Conservation (phyloP, 169 alveolate genomes). For the Cryptosporidium andersoni region DNA sequence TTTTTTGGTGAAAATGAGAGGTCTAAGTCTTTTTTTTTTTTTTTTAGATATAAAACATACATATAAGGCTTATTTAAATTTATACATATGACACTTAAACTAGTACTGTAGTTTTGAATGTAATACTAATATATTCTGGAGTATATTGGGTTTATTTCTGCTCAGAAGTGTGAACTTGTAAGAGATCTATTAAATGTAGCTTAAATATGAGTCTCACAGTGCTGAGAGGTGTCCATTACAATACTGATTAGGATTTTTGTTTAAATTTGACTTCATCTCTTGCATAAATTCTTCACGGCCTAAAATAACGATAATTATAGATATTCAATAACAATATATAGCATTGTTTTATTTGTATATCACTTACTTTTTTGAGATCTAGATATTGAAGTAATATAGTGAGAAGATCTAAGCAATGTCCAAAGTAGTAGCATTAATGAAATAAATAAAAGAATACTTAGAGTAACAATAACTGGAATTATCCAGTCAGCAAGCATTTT, state of each 20-base stretch:
- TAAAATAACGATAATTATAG: background rate
- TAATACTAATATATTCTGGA: too few species aligned
- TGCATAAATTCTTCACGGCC: constrained; percentile 35
- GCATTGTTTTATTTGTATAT: background rate
- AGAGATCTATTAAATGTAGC: too few species aligned
- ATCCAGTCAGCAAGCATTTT: constrained; percentile 61
- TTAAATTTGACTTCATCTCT: constrained; percentile 21
- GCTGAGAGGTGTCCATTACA: constrained; percentile 34
- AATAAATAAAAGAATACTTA: constrained; percentile 10
- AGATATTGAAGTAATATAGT: constrained; percentile 42
- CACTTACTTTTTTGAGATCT: constrained; percentile 46
- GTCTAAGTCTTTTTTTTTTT: too few species aligned
- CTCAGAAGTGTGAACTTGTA: too few species aligned
- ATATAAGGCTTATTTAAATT: too few species aligned
- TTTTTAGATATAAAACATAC: too few species aligned
- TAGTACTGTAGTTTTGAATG: too few species aligned
- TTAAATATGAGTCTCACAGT: background rate
- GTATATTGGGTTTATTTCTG: too few species aligned
- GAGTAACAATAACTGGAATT: constrained; percentile 51
- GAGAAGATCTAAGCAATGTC: constrained; percentile 63
- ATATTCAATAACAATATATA: too few species aligned
- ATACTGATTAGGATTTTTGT: constrained; percentile 12
- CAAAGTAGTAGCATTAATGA: constrained; percentile 35
- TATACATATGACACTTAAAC: too few species aligned
- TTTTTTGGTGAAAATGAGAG: too few species aligned